Conservation (phyloP, 495 filamentous ascomycete genomes). For the Xylaria nigripes region DNA sequence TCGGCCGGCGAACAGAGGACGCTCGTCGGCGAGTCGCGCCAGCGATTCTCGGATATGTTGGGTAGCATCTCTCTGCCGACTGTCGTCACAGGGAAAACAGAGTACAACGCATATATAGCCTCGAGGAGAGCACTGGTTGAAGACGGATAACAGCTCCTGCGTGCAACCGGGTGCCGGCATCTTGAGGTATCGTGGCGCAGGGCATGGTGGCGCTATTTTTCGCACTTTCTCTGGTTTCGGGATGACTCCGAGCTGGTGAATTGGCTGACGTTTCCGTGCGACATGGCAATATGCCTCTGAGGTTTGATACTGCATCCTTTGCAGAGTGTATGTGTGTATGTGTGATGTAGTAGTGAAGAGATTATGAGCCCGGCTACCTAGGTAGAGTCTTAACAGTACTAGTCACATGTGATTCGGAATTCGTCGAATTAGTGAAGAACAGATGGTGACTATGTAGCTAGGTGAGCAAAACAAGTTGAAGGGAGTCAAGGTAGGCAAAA, state of each 20-base stretch:
- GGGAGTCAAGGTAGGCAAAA: background rate
- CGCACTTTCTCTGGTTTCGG: slow-evolving; percentile 2
- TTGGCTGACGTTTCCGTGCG: slow-evolving; percentile 7
- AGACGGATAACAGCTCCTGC: slow-evolving; percentile 25
- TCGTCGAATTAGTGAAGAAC: background rate
- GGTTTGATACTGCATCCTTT: slow-evolving; percentile 11
- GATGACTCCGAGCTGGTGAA: background rate
- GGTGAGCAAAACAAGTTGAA: background rate
- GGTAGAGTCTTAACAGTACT: background rate
- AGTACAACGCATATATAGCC: slow-evolving; percentile 29
- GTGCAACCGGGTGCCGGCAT: slow-evolving; percentile 2
- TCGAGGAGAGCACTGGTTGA: slow-evolving; percentile 29
- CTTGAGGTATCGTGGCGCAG: background rate
- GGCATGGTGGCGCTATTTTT: background rate
- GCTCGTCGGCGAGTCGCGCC: slow-evolving; percentile 16
- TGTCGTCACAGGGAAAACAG: slow-evolving; percentile 27
- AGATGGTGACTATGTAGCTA: background rate
- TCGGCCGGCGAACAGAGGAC: slow-evolving; percentile 28
- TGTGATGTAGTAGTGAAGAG: no score
- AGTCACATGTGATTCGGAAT: background rate
- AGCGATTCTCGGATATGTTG: slow-evolving; percentile 22
- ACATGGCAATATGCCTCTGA: slow-evolving; percentile 1
- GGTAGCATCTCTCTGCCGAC: slow-evolving; percentile 15
- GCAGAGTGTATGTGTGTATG: background rate
- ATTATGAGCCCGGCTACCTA: no score